Evolutionary conservation across 768 basidiomycete genomes (phyloP).

Genomic region (Lepiota venenata): DNA sequence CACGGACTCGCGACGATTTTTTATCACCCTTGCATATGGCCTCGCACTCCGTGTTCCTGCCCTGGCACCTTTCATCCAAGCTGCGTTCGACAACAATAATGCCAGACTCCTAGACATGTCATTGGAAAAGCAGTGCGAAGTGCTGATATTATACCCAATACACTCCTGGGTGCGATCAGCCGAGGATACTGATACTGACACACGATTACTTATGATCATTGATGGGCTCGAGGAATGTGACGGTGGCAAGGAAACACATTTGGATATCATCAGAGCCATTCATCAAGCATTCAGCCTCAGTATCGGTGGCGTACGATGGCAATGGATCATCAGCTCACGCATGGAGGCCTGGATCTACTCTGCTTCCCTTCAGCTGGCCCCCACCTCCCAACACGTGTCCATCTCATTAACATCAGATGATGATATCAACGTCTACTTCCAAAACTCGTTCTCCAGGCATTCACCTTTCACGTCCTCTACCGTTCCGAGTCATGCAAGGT

Average conservation of each 20-base stretch:
- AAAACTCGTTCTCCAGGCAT: background rate
- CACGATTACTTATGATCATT: background rate
- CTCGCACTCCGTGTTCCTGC: background rate
- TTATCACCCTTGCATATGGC: slow-evolving; percentile 1
- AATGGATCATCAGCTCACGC: slow-evolving; percentile 3
- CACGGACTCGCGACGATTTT: background rate
- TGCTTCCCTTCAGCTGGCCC: background rate
- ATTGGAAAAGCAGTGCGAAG: background rate
- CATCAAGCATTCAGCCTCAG: background rate
- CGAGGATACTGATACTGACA: background rate
- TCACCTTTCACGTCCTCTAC: background rate
- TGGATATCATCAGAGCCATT: background rate
- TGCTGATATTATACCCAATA: background rate
- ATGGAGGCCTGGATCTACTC: slow-evolving; percentile 2
- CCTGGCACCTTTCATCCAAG: background rate
- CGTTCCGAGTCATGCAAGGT: too few relatives aligned
- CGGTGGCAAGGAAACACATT: background rate
- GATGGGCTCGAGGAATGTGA: background rate
- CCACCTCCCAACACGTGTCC: background rate
- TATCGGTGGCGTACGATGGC: background rate
- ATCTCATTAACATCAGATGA: background rate
- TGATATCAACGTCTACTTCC: background rate
- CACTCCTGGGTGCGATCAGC: background rate
- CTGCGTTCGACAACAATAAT: background rate
- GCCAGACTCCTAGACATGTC: background rate